Percentiles rank a stretch among this genome's conserved stretches.
phyloP scores from a whole-genome alignment of 495 filamentous ascomycete species.

The Staphylotrichum tortipilum region DNA sequence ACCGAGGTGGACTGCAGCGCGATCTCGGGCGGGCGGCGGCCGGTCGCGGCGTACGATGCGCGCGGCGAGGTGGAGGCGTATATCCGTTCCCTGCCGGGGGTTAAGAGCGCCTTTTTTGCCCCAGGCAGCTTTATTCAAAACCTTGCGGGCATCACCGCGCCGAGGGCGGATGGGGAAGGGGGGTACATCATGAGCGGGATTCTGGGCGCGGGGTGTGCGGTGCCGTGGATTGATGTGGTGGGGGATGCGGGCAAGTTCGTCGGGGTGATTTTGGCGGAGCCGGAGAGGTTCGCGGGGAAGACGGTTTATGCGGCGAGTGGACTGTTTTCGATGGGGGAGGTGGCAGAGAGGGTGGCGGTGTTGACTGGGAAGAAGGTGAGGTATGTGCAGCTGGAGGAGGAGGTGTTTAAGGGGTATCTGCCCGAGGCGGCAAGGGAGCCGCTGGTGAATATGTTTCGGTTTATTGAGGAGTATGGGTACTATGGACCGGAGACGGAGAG shows the following conservation, averaged over 20 bases:
- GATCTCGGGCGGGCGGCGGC: slow-evolving; percentile 33
- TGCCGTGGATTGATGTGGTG: slow-evolving; percentile 39
- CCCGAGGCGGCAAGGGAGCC: slow-evolving; percentile 18
- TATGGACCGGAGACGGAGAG: slow-evolving; percentile 35
- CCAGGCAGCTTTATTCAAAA: slow-evolving; percentile 41
- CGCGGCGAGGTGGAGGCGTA: slow-evolving; percentile 35
- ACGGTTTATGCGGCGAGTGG: slow-evolving; percentile 33
- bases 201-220: neutral
- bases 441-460: slow-evolving; percentile 30
- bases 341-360: slow-evolving; percentile 30
- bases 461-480: slow-evolving; percentile 37
- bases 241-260: slow-evolving; percentile 46
- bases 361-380: slow-evolving; percentile 38
- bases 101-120: slow-evolving; percentile 38
- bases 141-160: neutral
- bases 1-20: slow-evolving; percentile 24
- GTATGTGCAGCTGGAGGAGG: slow-evolving; percentile 35
- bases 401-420: slow-evolving; percentile 29
- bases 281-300: slow-evolving; percentile 42
- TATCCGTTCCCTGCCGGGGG: slow-evolving; percentile 35
- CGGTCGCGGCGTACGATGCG: slow-evolving; percentile 33
- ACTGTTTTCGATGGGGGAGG: slow-evolving; percentile 32
- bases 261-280: slow-evolving; percentile 43
- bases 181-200: neutral
- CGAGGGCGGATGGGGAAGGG: neutral